Evolutionary conservation across 768 basidiomycete species (phyloP), one percentile per base, ranked within the genome.

Genomic region (Saitozyma sp.): DNA sequence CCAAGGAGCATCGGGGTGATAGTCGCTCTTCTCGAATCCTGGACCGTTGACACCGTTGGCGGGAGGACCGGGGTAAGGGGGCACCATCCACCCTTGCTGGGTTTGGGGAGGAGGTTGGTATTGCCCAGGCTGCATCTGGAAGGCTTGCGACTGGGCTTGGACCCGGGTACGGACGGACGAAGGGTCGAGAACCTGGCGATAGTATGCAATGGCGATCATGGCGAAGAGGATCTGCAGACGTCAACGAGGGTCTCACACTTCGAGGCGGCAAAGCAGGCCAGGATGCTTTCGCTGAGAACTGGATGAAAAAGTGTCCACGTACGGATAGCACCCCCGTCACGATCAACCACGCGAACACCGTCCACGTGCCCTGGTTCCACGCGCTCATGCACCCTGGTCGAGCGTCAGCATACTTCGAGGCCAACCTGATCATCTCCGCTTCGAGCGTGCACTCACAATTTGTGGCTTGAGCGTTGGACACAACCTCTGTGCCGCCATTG

Each of bases 181-280:
- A 1, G 91, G 90, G 76, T 91, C 88, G 41, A 87, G 83, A 1
- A 86, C 73, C 79, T 93, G 91, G 20, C 87, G 87, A 73, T 88
- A 86, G 81, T 87, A 93, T 13, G 84, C 82, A 74, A 88, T 88
- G 2, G 87, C 85, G 67, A 89, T 69, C 53, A 83, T 65, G n/a
- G 85, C 83, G 82, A 91, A 90, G 62, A 91, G 74, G 43, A 82
- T 67, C 50, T 78, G 55, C 0, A 50, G 43, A 48, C 29, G 29
- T 29, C 29, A 29, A 29, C 29, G n/a, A n/a, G n/a, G n/a, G n/a
- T n/a, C n/a, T n/a, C n/a, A n/a, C n/a, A n/a, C n/a, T n/a, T n/a
- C n/a, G n/a, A n/a, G n/a, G n/a, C n/a, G n/a, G n/a, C n/a, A n/a
- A n/a, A n/a, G 56, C 50, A 65, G 52, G 8, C 14, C 14, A 45